phyloP scores from a whole-genome alignment of 768 basidiomycete species.

The Saitozyma podzolica region DNA sequence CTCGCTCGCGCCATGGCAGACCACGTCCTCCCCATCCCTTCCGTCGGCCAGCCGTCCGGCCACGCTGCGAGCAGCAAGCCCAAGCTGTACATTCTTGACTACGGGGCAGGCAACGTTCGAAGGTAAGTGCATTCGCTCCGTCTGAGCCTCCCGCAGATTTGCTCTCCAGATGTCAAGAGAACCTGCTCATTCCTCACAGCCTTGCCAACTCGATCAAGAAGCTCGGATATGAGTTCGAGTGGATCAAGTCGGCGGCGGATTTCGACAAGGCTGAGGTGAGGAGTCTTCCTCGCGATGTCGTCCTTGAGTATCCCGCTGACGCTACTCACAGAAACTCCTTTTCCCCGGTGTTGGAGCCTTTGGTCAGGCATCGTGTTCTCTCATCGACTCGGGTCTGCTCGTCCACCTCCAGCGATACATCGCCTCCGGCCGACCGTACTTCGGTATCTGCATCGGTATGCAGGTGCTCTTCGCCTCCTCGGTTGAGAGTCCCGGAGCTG shows the following conservation, averaged over 20 bases:
- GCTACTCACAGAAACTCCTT: conserved; percentile 72
- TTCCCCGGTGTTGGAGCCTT: conserved; percentile 98
- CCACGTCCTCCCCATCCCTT: conserved; percentile 31
- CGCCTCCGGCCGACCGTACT: conserved; percentile 83
- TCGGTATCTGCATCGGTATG: conserved; percentile 95
- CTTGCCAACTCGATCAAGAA: conserved; percentile 85
- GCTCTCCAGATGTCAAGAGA: not conserved
- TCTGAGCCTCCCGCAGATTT: not conserved
- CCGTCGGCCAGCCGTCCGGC: conserved; percentile 37
- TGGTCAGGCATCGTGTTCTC: conserved; percentile 77
- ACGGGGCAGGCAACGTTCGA: conserved; percentile 77
- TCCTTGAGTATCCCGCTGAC: conserved; percentile 1
- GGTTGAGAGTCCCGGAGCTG: conserved; percentile 65
- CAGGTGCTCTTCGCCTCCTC: conserved; percentile 91
- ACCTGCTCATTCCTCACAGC: conserved; percentile 53
- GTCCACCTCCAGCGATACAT: conserved; percentile 81
- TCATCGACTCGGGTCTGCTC: conserved; percentile 69
- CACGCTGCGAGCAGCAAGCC: conserved; percentile 24
- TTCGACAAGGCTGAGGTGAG: conserved; percentile 86
- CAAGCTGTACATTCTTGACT: conserved; percentile 84
- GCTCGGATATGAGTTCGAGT: conserved; percentile 82
- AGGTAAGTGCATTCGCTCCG: conserved; percentile 31
- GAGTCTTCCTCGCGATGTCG: not conserved
- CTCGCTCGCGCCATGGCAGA: not conserved
- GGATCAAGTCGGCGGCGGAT: conserved; percentile 79